These are phyloP conservation scores for Camillea tinctor DNA, from an alignment of 2,329 filamentous ascomycete genomes.

Conservation along the genomic window DNA sequence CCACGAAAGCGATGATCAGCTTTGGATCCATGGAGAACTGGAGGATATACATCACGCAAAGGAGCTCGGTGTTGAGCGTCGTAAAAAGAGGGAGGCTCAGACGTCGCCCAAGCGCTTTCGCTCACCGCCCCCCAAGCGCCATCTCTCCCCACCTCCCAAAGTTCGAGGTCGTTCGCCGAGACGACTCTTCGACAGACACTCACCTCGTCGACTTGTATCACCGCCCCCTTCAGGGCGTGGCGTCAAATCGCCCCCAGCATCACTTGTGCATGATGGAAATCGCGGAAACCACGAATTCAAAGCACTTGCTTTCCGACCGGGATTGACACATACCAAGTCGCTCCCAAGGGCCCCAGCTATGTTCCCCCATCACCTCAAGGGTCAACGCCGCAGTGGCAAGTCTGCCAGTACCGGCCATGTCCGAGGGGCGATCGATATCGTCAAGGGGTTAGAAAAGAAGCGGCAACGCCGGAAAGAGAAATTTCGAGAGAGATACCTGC, in stretches of 20 bases:
- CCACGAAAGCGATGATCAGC: slow-evolving; percentile 64
- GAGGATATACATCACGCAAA: slow-evolving; percentile 63
- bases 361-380: slow-evolving; percentile 55
- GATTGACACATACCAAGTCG: slow-evolving; percentile 77
- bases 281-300: slow-evolving; percentile 40
- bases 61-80: slow-evolving; percentile 45
- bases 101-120: slow-evolving; percentile 62
- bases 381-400: slow-evolving; percentile 36
- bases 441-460: slow-evolving; percentile 94
- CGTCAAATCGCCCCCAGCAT: slow-evolving; percentile 45
- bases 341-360: slow-evolving; percentile 76
- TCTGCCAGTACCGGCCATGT: slow-evolving; percentile 54
- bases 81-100: slow-evolving; percentile 48
- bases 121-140: slow-evolving; percentile 50
- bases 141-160: slow-evolving; percentile 52
- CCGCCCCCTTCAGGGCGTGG: slow-evolving; percentile 60
- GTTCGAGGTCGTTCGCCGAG: slow-evolving; percentile 54
- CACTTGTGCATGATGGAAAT: slow-evolving; percentile 22
- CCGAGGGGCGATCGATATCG: slow-evolving; percentile 94
- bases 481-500: slow-evolving; percentile 67
- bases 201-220: slow-evolving; percentile 68
- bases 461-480: slow-evolving; percentile 91
- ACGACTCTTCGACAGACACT: slow-evolving; percentile 63
- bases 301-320: slow-evolving; percentile 57
- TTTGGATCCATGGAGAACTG: slow-evolving; percentile 71